These are phyloP conservation scores for Strigomonas galati DNA, from an alignment of 208 protist genomes.

Conservation along the genomic window DNA sequence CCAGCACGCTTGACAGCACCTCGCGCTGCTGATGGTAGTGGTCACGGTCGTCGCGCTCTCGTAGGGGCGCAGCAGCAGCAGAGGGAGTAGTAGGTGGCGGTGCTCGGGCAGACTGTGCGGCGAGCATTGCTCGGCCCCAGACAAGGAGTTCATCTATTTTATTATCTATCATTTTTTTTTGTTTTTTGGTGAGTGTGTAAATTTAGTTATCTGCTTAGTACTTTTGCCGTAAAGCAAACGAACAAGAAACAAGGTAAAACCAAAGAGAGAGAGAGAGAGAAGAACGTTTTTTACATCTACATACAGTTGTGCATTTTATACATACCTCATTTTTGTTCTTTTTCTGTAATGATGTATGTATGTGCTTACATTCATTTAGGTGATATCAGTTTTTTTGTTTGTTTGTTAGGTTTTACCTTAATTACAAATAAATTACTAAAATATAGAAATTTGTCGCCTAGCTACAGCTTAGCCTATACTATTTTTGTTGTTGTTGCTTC, in stretches of 20 bases:
- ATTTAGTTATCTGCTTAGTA: neutral
- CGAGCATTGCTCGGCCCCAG: slow-evolving; percentile 8
- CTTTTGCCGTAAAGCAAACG: neutral
- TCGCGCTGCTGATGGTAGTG: too few species aligned
- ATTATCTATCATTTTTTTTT: slow-evolving; percentile 17
- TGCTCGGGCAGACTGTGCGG: slow-evolving; percentile 7
- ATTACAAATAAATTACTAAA: slow-evolving; percentile 6
- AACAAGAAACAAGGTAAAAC: slow-evolving; percentile 17
- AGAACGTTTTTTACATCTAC: neutral
- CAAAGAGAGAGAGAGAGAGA: slow-evolving; percentile 17
- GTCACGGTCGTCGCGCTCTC: too few species aligned
- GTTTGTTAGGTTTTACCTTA: neutral
- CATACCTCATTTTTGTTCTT: slow-evolving; percentile 14
- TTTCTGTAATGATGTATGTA: neutral
- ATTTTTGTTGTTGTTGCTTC: too few species aligned
- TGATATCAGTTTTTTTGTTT: slow-evolving; percentile 4
- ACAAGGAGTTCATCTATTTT: slow-evolving; percentile 4
- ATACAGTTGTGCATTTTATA: neutral
- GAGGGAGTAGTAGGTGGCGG: too few species aligned
- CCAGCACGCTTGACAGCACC: too few species aligned
- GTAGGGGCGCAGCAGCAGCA: too few species aligned
- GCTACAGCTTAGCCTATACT: neutral
- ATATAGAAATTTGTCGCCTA: neutral
- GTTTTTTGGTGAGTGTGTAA: slow-evolving; percentile 12
- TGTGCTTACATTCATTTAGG: neutral